Conservation (phyloP, 345 rosid genomes). For the Pistacia atlantica region DNA sequence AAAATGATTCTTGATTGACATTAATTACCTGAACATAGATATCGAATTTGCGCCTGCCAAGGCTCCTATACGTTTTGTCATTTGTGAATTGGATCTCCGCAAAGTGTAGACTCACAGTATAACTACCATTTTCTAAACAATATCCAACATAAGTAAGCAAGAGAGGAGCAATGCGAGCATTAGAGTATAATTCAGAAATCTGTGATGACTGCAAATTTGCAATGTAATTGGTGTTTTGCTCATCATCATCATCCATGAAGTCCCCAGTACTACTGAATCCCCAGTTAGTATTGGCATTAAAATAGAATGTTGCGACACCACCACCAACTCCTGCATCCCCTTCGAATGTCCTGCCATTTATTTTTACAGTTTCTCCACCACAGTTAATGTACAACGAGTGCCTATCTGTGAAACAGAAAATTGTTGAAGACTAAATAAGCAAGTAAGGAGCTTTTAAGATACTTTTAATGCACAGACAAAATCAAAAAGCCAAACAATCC, state of each 20-base stretch:
- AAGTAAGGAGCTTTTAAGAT: background rate
- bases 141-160: slow-evolving; percentile 61
- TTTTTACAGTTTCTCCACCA: slow-evolving; percentile 37
- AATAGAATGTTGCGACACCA: slow-evolving; percentile 39
- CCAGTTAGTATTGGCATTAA: slow-evolving; percentile 29
- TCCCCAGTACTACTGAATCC: slow-evolving; percentile 56
- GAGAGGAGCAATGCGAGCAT: slow-evolving; percentile 61
- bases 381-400: slow-evolving; percentile 43
- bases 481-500: too few relatives aligned
- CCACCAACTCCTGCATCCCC: slow-evolving; percentile 36
- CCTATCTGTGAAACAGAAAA: slow-evolving; percentile 19
- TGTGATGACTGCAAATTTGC: slow-evolving; percentile 14
- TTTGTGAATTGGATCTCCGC: slow-evolving; percentile 59
- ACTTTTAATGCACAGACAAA: background rate
- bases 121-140: slow-evolving; percentile 58
- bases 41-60: slow-evolving; percentile 60
- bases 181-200: slow-evolving; percentile 33
- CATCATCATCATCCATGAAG: slow-evolving; percentile 42
- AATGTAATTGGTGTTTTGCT: slow-evolving; percentile 26
- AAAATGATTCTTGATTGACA: background rate
- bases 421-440: background rate
- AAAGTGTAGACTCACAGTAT: slow-evolving; percentile 59
- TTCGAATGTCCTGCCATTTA: slow-evolving; percentile 25
- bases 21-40: slow-evolving; percentile 64
- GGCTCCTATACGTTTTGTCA: slow-evolving; percentile 30